phyloP scores from a whole-genome alignment of 805 yeast species.

The Metschnikowia proteae region DNA sequence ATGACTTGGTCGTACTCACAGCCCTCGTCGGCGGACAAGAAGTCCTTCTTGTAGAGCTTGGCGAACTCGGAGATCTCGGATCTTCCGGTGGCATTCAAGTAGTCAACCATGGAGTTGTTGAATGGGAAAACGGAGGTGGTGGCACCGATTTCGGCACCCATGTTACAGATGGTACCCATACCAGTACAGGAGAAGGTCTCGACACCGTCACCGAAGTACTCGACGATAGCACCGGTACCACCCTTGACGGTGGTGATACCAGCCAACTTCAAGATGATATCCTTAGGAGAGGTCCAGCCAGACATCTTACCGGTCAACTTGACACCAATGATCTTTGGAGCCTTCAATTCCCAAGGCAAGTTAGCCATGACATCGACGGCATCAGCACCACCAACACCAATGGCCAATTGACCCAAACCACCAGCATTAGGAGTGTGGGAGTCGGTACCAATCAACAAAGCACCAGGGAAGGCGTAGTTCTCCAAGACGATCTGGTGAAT shows the following conservation, averaged over 20 bases:
- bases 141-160: conserved; percentile 99
- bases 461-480: conserved; percentile 97
- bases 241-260: conserved; percentile 95
- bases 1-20: conserved; percentile 90
- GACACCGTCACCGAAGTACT: conserved; percentile 95
- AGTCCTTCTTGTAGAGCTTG: conserved; percentile 55
- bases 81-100: conserved; percentile 84
- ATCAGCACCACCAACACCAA: conserved; percentile 99
- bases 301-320: conserved; percentile 86
- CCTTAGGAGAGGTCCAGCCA: conserved; percentile 98
- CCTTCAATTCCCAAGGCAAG: conserved; percentile 96
- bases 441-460: conserved; percentile 93
- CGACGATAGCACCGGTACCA: conserved; percentile 96
- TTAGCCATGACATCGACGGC: conserved; percentile 96
- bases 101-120: conserved; percentile 84
- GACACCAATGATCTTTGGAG: conserved; percentile 93
- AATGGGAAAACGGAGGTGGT: conserved; percentile 97
- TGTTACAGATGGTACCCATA: conserved; percentile 98
- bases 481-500: conserved; percentile 95
- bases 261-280: conserved; percentile 87
- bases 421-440: conserved; percentile 98
- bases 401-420: conserved; percentile 96
- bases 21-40: conserved; percentile 83
- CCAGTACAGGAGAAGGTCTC: conserved; percentile 92
- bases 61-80: conserved; percentile 82